A percentile compares a stretch with the other conserved stretches of the same genome.
phyloP scores from a whole-genome alignment of 306 rosid species.

The Vigna angularis region DNA sequence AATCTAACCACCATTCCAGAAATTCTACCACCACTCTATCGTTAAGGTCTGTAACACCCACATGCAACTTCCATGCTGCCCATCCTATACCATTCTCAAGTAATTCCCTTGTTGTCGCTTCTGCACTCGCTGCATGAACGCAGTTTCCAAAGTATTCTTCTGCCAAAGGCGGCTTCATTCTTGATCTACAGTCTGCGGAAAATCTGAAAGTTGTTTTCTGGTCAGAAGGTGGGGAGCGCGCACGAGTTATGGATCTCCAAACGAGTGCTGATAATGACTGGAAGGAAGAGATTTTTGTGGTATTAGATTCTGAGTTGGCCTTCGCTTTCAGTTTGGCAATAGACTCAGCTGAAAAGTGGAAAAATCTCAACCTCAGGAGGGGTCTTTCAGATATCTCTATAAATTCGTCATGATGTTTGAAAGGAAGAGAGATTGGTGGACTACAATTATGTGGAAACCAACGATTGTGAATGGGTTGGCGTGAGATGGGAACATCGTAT shows the following conservation, averaged over 20 bases:
- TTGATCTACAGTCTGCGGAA: conserved; percentile 49
- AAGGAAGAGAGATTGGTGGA: conserved; percentile 52
- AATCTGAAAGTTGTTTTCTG: conserved; percentile 50
- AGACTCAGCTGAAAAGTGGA: conserved; percentile 61
- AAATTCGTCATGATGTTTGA: conserved; percentile 53
- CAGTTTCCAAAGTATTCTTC: conserved; percentile 64
- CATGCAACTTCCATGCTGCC: conserved; percentile 66
- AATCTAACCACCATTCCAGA: conserved; percentile 47
- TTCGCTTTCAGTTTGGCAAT: conserved; percentile 62
- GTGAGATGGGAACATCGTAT: conserved; percentile 24
- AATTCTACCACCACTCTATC: not conserved
- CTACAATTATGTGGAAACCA: conserved; percentile 52
- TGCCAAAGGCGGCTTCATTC: conserved; percentile 58
- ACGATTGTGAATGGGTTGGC: conserved; percentile 49
- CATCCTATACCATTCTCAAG: conserved; percentile 53
- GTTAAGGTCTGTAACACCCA: conserved; percentile 44
- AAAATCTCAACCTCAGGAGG: conserved; percentile 56
- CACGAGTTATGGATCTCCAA: conserved; percentile 66
- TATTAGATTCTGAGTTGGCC: conserved; percentile 44
- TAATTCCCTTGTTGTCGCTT: conserved; percentile 49
- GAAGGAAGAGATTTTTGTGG: conserved; percentile 55
- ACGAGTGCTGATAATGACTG: conserved; percentile 64
- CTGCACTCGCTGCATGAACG: not conserved
- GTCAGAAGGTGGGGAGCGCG: not conserved
- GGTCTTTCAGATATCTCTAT: conserved; percentile 52